phyloP scores from a whole-genome alignment of 768 basidiomycete species.

The Tephrocybe sp. region DNA sequence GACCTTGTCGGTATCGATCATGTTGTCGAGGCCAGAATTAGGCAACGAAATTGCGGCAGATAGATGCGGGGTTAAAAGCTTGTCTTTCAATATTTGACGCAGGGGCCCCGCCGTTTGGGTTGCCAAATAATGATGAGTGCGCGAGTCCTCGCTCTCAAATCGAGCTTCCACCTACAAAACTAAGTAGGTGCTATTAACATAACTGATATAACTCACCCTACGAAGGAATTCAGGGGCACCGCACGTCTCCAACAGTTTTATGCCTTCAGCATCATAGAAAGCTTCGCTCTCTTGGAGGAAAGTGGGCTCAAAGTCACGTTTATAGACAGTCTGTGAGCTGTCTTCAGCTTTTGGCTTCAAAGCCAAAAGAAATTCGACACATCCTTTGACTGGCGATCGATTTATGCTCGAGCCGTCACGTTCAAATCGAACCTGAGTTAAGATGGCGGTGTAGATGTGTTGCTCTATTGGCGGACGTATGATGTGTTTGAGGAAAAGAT shows the following conservation, averaged over 20 bases:
- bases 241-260: constrained; percentile 64
- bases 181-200: constrained; percentile 13
- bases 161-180: constrained; percentile 68
- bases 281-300: constrained; percentile 72
- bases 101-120: constrained; percentile 68
- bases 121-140: constrained; percentile 84
- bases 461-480: constrained; percentile 78
- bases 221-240: constrained; percentile 82
- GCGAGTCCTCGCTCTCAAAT: constrained; percentile 77
- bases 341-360: constrained; percentile 54
- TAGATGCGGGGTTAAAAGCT: constrained; percentile 78
- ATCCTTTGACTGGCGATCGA: constrained; percentile 86
- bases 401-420: constrained; percentile 90
- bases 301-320: constrained; percentile 77
- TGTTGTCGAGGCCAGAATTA: constrained; percentile 80
- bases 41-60: constrained; percentile 71
- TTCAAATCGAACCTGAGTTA: constrained; percentile 86
- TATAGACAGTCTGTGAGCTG: constrained; percentile 65
- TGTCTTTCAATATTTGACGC: constrained; percentile 69
- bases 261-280: constrained; percentile 80
- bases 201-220: constrained; percentile 46
- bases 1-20: constrained; percentile 80
- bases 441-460: constrained; percentile 77
- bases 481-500: constrained; percentile 81
- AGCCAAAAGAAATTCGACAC: constrained; percentile 79